These are phyloP conservation scores for Microbotryum saponariae DNA, from an alignment of 1,284 basidiomycete genomes.

Conservation along the genomic window DNA sequence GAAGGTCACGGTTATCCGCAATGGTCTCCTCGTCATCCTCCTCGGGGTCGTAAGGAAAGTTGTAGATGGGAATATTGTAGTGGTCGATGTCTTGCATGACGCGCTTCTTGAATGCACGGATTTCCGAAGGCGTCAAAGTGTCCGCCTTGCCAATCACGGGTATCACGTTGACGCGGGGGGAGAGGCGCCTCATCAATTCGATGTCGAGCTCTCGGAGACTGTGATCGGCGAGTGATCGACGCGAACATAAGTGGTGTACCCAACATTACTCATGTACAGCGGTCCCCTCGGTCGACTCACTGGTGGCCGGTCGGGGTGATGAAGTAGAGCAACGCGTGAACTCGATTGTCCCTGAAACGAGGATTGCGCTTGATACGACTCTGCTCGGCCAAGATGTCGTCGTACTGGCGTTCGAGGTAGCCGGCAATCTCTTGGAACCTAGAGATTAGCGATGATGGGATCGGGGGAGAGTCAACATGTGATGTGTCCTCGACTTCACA, in stretches of 20 bases:
- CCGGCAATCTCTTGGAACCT: slow-evolving; percentile 95
- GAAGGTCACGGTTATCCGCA: slow-evolving; percentile 87
- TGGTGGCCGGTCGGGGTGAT: slow-evolving; percentile 87
- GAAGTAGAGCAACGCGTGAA: slow-evolving; percentile 94
- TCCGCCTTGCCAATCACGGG: slow-evolving; percentile 97
- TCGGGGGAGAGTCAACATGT: neutral
- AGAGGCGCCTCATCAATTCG: slow-evolving; percentile 90
- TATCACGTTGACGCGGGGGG: slow-evolving; percentile 94
- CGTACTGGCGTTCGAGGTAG: slow-evolving; percentile 96
- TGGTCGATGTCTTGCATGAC: slow-evolving; percentile 99
- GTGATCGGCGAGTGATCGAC: slow-evolving; percentile 3
- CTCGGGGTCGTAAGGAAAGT: slow-evolving; percentile 97
- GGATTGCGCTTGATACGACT: slow-evolving; percentile 99
- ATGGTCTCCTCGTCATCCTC: slow-evolving; percentile 98
- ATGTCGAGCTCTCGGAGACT: slow-evolving; percentile 97
- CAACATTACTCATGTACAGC: too few relatives aligned
- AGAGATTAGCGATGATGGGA: neutral
- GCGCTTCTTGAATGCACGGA: slow-evolving; percentile 91
- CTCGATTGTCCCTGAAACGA: slow-evolving; percentile 90
- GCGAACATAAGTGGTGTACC: too few relatives aligned
- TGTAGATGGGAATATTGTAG: slow-evolving; percentile 96
- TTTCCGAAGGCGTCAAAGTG: slow-evolving; percentile 79
- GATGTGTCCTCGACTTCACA: neutral
- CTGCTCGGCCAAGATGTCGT: slow-evolving; percentile 96
- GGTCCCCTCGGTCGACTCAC: slow-evolving; percentile 41